These are phyloP conservation scores for Paramyrothecium roridum DNA, from an alignment of 2,329 filamentous ascomycete species.

Conservation along the genomic window DNA sequence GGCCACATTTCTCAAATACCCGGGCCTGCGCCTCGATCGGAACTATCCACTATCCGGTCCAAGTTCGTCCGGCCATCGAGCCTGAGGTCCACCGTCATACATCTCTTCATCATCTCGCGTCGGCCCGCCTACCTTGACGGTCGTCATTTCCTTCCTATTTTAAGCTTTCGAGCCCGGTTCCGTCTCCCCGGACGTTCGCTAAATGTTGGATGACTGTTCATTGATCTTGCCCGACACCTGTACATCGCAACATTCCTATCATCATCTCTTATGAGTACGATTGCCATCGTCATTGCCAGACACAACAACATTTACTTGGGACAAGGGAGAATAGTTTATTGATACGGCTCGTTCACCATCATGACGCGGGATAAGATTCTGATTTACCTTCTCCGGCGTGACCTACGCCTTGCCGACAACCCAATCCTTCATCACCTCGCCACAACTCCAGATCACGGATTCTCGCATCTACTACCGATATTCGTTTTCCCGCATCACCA, in stretches of 20 bases:
- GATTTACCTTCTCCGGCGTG: conserved; percentile 69
- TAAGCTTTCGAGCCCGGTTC: not conserved
- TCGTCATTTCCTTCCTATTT: not conserved
- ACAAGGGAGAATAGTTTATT: not conserved
- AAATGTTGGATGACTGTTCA: no score
- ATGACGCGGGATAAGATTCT: conserved; percentile 44
- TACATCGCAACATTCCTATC: no score
- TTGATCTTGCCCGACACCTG: no score
- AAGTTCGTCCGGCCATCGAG: not conserved
- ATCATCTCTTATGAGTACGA: no score
- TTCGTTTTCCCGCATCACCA: conserved; percentile 69
- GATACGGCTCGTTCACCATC: not conserved
- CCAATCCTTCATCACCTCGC: conserved; percentile 62
- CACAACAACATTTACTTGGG: not conserved
- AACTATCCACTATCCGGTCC: not conserved
- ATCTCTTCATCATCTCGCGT: not conserved
- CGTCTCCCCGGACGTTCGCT: not conserved
- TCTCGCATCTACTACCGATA: conserved; percentile 69
- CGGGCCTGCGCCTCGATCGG: not conserved
- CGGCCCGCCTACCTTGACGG: not conserved
- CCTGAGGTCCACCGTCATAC: not conserved
- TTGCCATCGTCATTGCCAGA: not conserved
- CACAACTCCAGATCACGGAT: conserved; percentile 46
- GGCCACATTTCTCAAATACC: not conserved
- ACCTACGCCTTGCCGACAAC: conserved; percentile 72